Evolutionary conservation across 352 stramenopile genomes (phyloP).

Genomic region (Phytopythium litorale): DNA sequence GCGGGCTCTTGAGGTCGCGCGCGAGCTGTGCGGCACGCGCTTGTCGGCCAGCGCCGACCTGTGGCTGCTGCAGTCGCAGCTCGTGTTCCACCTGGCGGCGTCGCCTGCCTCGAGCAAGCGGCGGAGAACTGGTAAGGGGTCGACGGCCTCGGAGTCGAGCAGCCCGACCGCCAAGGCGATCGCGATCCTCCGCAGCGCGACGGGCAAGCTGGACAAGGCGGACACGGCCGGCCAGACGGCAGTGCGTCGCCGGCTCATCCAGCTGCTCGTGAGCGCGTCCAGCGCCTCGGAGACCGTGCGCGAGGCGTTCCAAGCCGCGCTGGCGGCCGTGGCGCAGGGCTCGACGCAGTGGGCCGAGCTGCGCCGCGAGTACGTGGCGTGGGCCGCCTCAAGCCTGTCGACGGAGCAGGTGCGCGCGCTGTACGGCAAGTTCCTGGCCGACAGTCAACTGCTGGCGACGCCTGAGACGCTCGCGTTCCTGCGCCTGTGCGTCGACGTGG

Average conservation of each 20-base stretch:
- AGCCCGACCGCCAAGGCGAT: slow-evolving; percentile 33
- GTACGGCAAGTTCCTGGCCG: slow-evolving; percentile 69
- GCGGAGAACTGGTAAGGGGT: slow-evolving; percentile 28
- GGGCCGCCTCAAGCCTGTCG: slow-evolving; percentile 30
- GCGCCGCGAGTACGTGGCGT: slow-evolving; percentile 64
- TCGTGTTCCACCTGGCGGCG: slow-evolving; percentile 47
- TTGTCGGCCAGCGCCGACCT: slow-evolving; percentile 34
- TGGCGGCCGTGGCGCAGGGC: slow-evolving; percentile 36
- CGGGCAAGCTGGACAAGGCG: slow-evolving; percentile 30
- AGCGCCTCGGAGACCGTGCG: slow-evolving; percentile 26
- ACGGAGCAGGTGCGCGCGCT: slow-evolving; percentile 36
- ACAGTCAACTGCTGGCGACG: slow-evolving; percentile 60
- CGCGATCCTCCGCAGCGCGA: slow-evolving; percentile 44
- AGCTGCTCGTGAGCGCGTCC: slow-evolving; percentile 29
- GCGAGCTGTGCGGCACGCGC: slow-evolving; percentile 35
- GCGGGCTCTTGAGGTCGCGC: slow-evolving; percentile 36
- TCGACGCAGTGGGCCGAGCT: slow-evolving; percentile 53
- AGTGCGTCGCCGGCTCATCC: slow-evolving; percentile 45
- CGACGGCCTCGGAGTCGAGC: slow-evolving; percentile 6
- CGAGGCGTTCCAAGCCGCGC: slow-evolving; percentile 45
- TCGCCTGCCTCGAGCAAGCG: slow-evolving; percentile 28
- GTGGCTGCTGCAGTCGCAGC: slow-evolving; percentile 72
- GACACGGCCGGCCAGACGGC: slow-evolving; percentile 45
- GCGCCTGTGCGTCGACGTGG: slow-evolving; percentile 61
- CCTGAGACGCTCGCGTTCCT: slow-evolving; percentile 64